Conservation (phyloP, 352 stramenopile genomes). For the Pythium vanterpoolii region DNA sequence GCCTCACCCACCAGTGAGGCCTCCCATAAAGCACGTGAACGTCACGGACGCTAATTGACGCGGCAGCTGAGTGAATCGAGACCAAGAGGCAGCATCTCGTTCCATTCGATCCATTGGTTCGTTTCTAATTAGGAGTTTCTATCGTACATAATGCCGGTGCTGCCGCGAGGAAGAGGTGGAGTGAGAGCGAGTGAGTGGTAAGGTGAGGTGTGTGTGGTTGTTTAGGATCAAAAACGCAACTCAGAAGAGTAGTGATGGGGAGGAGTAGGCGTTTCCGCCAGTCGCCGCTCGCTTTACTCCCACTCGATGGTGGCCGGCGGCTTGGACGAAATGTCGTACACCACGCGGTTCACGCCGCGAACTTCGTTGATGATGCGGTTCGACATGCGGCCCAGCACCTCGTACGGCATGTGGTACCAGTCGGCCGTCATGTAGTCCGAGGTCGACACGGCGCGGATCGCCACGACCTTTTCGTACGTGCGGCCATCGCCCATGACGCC, state of each 20-base stretch:
- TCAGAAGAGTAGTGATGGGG: neutral
- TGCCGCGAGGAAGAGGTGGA: neutral
- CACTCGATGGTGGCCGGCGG: slow-evolving; percentile 99
- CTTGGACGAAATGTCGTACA: slow-evolving; percentile 99
- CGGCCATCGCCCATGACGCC: slow-evolving; percentile 98
- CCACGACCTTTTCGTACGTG: slow-evolving; percentile 96
- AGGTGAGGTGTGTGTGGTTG: neutral
- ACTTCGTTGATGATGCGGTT: slow-evolving; percentile 99
- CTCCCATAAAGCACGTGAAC: too few species aligned
- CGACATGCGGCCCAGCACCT: slow-evolving; percentile 95
- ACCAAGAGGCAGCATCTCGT: neutral
- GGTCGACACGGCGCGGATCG: slow-evolving; percentile 97
- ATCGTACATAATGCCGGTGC: neutral
- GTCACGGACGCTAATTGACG: too few species aligned
- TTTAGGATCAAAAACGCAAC: slow-evolving; percentile 4
- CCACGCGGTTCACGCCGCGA: slow-evolving; percentile 97
- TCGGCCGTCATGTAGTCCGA: slow-evolving; percentile 99
- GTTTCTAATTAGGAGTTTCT: neutral
- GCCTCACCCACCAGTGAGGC: too few species aligned
- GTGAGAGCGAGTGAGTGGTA: neutral
- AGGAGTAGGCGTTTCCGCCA: neutral
- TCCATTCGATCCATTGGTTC: neutral
- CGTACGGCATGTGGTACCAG: slow-evolving; percentile 99
- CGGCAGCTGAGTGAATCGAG: neutral
- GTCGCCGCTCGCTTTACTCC: slow-evolving; percentile 78